phyloP scores from a whole-genome alignment of 108 stramenopile species.

The Cyclotella choctawhatcheeana region DNA sequence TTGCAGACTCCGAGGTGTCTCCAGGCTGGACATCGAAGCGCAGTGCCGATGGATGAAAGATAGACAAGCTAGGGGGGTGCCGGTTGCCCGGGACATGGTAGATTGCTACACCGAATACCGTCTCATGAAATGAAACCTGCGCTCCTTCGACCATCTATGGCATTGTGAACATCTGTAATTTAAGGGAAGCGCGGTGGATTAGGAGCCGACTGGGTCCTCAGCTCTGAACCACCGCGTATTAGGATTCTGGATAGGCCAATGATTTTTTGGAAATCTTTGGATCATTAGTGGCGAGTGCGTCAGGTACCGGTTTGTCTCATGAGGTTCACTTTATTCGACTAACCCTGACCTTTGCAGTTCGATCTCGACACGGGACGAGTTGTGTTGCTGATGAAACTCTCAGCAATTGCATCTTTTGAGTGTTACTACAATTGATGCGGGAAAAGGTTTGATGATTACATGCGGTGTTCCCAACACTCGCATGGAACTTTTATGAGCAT shows the following conservation, averaged over 20 bases:
- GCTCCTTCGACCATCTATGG: not conserved
- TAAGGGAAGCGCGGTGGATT: not conserved
- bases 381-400: conserved; percentile 7
- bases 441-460: conserved; percentile 5
- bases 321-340: not conserved
- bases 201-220: no score
- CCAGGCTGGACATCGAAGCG: not conserved
- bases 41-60: conserved; percentile 22
- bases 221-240: no score
- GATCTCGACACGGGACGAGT: conserved; percentile 15
- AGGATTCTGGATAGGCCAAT: not conserved
- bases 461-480: not conserved
- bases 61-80: not conserved
- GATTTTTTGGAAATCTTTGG: not conserved
- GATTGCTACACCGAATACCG: conserved; percentile 11
- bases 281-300: conserved; percentile 13
- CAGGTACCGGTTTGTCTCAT: not conserved
- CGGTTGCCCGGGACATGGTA: conserved; percentile 14
- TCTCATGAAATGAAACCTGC: conserved; percentile 3
- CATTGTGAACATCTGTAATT: not conserved
- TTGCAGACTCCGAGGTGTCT: not conserved
- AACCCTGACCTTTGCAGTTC: conserved; percentile 10
- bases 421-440: conserved; percentile 13
- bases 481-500: not conserved
- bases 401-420: conserved; percentile 3